phyloP scores from a whole-genome alignment of 1,284 basidiomycete genomes.

The Apiotrichum mycotoxinovorans region DNA sequence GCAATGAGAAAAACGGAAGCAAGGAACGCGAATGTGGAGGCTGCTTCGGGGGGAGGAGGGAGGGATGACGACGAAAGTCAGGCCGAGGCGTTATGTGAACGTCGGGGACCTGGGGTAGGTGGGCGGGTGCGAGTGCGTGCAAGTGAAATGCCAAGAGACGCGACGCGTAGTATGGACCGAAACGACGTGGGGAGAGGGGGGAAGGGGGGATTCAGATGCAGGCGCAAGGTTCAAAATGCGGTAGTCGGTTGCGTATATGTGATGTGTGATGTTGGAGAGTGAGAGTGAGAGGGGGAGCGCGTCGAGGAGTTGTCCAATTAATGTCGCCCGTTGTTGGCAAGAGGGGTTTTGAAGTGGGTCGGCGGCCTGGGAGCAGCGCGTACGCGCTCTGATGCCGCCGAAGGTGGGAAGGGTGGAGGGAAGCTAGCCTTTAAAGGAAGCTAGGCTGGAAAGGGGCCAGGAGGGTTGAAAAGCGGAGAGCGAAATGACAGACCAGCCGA shows the following conservation, averaged over 20 bases:
- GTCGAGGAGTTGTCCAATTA: background rate
- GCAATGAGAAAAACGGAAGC: background rate
- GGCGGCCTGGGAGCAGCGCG: background rate
- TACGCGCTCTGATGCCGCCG: constrained; percentile 1
- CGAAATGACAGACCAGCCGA: too few relatives aligned
- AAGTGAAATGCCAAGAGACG: background rate
- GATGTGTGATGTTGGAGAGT: too few relatives aligned
- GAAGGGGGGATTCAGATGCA: background rate
- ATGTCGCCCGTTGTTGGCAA: background rate
- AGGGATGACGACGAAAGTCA: background rate
- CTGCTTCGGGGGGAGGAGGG: too few relatives aligned
- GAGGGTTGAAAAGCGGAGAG: background rate
- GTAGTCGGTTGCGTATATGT: too few relatives aligned
- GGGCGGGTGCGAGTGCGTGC: background rate
- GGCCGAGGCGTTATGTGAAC: background rate
- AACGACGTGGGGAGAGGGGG: background rate
- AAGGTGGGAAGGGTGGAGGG: background rate
- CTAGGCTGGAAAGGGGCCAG: background rate
- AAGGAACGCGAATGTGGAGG: background rate
- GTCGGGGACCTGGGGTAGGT: too few relatives aligned
- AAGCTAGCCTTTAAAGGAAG: background rate
- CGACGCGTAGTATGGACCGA: too few relatives aligned
- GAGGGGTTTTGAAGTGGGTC: background rate
- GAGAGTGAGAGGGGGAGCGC: too few relatives aligned
- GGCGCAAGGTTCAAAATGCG: too few relatives aligned